A percentile compares a stretch with the other conserved stretches of the same genome.
Conservation (phyloP, 805 yeast species). For the Teunomyces kruisii region DNA sequence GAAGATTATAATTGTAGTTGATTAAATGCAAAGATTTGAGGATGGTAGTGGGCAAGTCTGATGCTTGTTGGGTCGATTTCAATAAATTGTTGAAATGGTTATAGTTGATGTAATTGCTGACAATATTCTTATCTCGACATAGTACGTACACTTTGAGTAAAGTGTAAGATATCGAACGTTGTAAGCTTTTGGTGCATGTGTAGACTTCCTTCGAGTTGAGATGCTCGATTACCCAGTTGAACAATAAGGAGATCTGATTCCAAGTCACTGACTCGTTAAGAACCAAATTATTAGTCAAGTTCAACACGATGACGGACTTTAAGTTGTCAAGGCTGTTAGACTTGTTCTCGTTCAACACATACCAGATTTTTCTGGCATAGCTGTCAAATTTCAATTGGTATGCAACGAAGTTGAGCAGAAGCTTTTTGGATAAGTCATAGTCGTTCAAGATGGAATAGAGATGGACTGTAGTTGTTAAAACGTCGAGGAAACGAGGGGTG, state of each 20-base stretch:
- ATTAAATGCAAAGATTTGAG: constrained; percentile 23
- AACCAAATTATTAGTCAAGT: constrained; percentile 27
- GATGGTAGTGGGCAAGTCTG: constrained; percentile 15
- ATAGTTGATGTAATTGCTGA: constrained; percentile 19
- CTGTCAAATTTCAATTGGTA: constrained; percentile 30
- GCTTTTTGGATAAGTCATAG: constrained; percentile 30
- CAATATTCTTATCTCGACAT: constrained; percentile 19
- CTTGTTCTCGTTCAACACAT: constrained; percentile 15
- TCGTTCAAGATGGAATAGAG: constrained; percentile 38
- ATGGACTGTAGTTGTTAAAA: constrained; percentile 22
- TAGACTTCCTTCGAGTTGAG: constrained; percentile 7
- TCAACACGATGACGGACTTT: constrained; percentile 31
- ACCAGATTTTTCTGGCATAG: constrained; percentile 31
- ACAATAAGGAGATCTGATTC: constrained; percentile 24
- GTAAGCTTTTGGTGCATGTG: constrained; percentile 1
- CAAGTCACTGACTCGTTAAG: constrained; percentile 25
- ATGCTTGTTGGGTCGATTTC: background rate
- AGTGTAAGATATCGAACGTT: constrained; percentile 15
- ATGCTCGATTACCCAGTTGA: constrained; percentile 25
- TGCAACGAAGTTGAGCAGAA: constrained; percentile 21
- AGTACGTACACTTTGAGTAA: constrained; percentile 24
- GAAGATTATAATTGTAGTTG: constrained; percentile 15
- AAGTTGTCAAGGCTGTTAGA: constrained; percentile 18
- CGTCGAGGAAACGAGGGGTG: constrained; percentile 2
- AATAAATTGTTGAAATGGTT: constrained; percentile 15